Base-by-base conservation (phyloP, 2,329 filamentous ascomycete species). In the Alternaria infectoria region DNA sequence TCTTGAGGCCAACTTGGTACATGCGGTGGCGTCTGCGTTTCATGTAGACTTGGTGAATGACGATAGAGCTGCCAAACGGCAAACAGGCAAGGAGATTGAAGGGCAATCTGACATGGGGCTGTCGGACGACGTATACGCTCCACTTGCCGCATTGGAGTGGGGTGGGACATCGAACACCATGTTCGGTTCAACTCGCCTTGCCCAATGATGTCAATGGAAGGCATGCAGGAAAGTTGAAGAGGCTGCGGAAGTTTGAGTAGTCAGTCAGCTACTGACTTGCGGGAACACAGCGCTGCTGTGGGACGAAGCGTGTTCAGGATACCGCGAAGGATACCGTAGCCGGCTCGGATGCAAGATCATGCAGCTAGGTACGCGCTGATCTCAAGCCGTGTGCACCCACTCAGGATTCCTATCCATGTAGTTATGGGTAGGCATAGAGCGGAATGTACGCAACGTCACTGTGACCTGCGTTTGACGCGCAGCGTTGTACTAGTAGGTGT, bases 291-390 rank as follows among this genome's bases (percentile, higher is more conserved):
- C 26, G 30, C 32, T 21, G 26, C 21, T 28, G 19, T 59, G 49
- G 13, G 25, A 17, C 43, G n/a, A 36, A 32, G 28, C 19, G 36
- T 19, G 25, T 36, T 32, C 47, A 28, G 13, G 36, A 30, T 46
- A 26, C n/a, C 15, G 28, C 36, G 32, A 44, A 54, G 54, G 28
- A 45, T 36, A 36, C 51, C 23, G 49, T 51, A 40, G 25, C 44
- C 32, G 55, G 45, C 44, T n/a, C 26, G 46, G 36, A 57, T 61
- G 57, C 57, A 59, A 61, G 64, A 66, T 66, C 23, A 61, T 64
- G 64, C 54, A 57, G 49, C 61, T 64, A 58, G 40, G 36, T 21
- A 15, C 28, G 15, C 28, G 47, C 28, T 54, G 47, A 49, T n/a
- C 13, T 43, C 25, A 28, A 46, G 9, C 25, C 30, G 40, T 43